Conservation (phyloP, 768 basidiomycete species). For the Lactifluus hygrophoroides region DNA sequence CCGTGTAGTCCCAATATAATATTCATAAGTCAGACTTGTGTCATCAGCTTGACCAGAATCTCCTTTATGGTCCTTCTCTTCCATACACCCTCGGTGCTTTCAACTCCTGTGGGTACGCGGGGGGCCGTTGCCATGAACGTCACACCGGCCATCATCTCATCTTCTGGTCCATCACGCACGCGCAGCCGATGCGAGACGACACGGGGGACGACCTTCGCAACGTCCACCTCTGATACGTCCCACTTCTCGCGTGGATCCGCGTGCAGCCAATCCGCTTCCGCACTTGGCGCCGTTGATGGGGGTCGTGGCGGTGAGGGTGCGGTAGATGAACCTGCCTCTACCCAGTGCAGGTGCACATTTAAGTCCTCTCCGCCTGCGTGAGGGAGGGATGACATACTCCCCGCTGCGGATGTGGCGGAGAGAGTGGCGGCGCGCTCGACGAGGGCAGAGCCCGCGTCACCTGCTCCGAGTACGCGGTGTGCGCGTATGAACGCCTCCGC, state of each 20-base stretch:
- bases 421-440: constrained; percentile 27
- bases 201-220: constrained; percentile 64
- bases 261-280: constrained; percentile 12
- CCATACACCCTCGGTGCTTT: constrained; percentile 25
- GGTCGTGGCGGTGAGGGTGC: neutral
- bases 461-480: constrained; percentile 53
- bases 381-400: neutral
- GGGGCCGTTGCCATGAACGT: constrained; percentile 43
- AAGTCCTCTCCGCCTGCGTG: neutral
- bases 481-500: constrained; percentile 62
- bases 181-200: constrained; percentile 69
- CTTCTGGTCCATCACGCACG: constrained; percentile 58
- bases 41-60: constrained; percentile 50
- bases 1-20: no score
- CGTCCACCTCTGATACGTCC: constrained; percentile 67
- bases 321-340: neutral
- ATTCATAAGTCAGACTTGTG: constrained; percentile 37
- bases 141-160: constrained; percentile 59
- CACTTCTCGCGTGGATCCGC: constrained; percentile 28
- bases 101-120: constrained; percentile 12
- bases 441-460: constrained; percentile 53
- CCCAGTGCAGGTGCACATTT: constrained; percentile 3
- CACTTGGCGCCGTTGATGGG: neutral
- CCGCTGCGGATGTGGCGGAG: neutral
- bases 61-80: constrained; percentile 53